phyloP scores from a whole-genome alignment of 495 filamentous ascomycete species.

The Lepidopterella palustris region DNA sequence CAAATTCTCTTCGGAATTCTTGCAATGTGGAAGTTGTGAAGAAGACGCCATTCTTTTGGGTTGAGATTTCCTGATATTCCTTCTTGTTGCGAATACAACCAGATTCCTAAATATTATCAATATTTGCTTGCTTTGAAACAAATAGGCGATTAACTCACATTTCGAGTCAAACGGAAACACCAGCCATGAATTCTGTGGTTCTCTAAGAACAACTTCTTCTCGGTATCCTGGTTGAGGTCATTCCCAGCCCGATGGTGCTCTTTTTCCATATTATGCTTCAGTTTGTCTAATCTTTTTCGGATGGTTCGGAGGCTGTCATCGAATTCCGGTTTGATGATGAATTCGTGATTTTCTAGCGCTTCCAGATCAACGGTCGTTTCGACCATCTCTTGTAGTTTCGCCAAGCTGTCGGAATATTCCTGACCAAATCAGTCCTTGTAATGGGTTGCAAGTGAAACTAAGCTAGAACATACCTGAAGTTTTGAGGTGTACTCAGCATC shows the following conservation, averaged over 20 bases:
- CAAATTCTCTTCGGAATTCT: conserved; percentile 77
- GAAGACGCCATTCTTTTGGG: conserved; percentile 98
- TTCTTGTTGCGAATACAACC: conserved; percentile 87
- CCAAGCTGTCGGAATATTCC: conserved; percentile 68
- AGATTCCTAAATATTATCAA: conserved; percentile 49
- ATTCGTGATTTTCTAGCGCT: conserved; percentile 94
- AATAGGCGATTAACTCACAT: conserved; percentile 17
- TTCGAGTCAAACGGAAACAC: conserved; percentile 91
- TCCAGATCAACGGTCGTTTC: conserved; percentile 97
- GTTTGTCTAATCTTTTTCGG: conserved; percentile 80
- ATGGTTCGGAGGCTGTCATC: conserved; percentile 85
- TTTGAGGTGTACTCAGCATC: conserved; percentile 86
- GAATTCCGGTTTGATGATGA: conserved; percentile 97
- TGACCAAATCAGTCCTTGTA: conserved; percentile 27
- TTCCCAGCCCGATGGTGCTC: conserved; percentile 71
- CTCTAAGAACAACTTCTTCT: conserved; percentile 98
- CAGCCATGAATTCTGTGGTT: conserved; percentile 93
- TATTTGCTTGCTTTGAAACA: not conserved
- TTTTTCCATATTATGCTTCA: conserved; percentile 72
- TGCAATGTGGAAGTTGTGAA: conserved; percentile 90
- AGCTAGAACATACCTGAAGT: conserved; percentile 38
- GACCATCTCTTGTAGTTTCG: conserved; percentile 93
- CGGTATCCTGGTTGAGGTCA: conserved; percentile 86
- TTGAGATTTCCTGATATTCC: conserved; percentile 90
- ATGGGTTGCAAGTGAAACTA: not conserved